Evolutionary conservation across 371 early-diverging fungal genomes (phyloP), one percentile per base, ranked within the genome.

Genomic region (Basidiobolus meristosporus): DNA sequence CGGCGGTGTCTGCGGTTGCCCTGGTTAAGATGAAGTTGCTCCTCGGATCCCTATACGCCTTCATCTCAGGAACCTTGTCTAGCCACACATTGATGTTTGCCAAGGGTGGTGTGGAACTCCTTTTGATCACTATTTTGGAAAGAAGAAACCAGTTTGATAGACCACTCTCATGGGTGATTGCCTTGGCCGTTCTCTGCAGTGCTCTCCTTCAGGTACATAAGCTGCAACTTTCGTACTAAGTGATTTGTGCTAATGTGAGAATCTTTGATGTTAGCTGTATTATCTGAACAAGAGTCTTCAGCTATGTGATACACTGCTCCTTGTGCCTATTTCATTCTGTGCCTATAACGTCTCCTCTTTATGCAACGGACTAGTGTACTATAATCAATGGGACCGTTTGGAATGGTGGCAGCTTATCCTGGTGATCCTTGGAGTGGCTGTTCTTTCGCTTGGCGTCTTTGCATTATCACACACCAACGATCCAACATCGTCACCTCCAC

Each of bases 301-400:
- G 17, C 43, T 80, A 17, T 78, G 79, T 50, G 80, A 78, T 56
- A 84, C 84, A 34, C 67, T 84, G 16, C 62, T 82, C 19, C 57
- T 82, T 37, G 64, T 82, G n/a, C 85, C 85, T 9, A 60, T 82
- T 26, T 72, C 77, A 1, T 79, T 73, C 46, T 80, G 82, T 39
- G 68, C 79, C 34, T 77, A 76, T 53, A 79, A 79, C 42, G 62
- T 82, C 17, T 76, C 81, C 3, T 74, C 78, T 16, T 59, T 84
- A 21, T 64, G 80, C 46, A 84, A 78, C 48, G 82, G 83, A 2
- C 52, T 84, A 17, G 74, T 82, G 7, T 84, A 84, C 46, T 84
- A 77, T 48, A 59, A 82, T 56, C 85, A 82, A 60, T 63, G 82
- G 66, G 60, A 62, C 3, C 57, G 65, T 17, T 51, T 84, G 20